phyloP scores from a whole-genome alignment of 306 rosid genomes.

The Citrullus mucosospermus region DNA sequence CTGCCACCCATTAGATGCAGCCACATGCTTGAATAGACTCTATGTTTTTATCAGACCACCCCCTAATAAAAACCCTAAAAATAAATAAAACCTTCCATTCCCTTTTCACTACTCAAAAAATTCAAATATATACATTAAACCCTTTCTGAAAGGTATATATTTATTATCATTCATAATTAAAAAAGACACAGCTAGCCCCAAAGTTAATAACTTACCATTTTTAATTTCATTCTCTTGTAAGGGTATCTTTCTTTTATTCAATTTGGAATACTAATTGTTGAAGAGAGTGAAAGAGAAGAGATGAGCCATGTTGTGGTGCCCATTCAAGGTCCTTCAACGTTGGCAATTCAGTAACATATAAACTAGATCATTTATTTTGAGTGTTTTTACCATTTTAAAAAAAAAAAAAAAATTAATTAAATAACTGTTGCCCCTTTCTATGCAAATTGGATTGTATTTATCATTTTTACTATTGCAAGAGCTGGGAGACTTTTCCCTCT shows the following conservation, averaged over 20 bases:
- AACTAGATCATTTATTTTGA: conserved; percentile 8
- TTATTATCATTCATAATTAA: neutral
- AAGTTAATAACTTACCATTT: too few species aligned
- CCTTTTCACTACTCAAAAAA: too few species aligned
- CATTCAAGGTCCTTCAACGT: conserved; percentile 1
- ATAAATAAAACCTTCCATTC: neutral
- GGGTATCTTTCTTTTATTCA: too few species aligned
- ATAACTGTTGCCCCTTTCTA: neutral
- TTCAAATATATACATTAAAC: neutral
- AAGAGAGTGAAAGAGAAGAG: neutral
- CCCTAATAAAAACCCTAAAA: neutral
- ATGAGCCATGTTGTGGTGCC: conserved; percentile 7
- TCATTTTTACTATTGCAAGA: neutral
- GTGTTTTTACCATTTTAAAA: neutral
- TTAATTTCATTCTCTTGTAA: too few species aligned
- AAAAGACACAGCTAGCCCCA: too few species aligned
- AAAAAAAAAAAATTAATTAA: neutral
- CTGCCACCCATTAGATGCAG: conserved; percentile 9
- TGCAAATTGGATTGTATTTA: conserved; percentile 4
- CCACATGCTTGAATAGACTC: conserved; percentile 12
- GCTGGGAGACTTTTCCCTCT: neutral
- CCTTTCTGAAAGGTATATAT: neutral
- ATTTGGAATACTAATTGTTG: neutral
- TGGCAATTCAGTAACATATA: conserved; percentile 1
- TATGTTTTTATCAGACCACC: neutral